phyloP scores from a whole-genome alignment of 202 grass and related monocot species.

The Brachypodium distachyon region DNA sequence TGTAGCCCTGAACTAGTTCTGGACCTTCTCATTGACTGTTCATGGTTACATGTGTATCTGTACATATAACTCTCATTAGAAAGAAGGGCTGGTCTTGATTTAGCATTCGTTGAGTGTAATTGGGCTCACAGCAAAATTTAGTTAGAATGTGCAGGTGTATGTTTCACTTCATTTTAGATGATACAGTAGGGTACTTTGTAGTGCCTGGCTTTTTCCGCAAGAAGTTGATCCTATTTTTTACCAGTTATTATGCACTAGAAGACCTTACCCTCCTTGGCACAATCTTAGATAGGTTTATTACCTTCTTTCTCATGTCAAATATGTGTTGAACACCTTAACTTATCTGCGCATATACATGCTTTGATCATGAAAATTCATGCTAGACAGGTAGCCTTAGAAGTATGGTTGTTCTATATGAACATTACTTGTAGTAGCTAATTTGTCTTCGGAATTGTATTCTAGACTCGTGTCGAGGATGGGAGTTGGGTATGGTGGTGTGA shows the following conservation, averaged over 20 bases:
- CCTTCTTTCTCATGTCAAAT: too few relatives aligned
- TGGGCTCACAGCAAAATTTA: not conserved
- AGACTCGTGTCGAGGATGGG: not conserved
- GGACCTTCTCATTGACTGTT: too few relatives aligned
- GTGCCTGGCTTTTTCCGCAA: not conserved
- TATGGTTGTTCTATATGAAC: not conserved
- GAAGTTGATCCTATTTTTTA: too few relatives aligned
- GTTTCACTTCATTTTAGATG: not conserved
- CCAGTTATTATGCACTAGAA: not conserved
- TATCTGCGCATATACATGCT: not conserved
- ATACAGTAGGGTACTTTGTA: not conserved
- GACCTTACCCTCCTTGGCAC: not conserved
- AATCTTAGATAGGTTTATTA: not conserved
- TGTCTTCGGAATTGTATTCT: not conserved
- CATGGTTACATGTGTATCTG: not conserved
- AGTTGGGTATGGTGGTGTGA: not conserved
- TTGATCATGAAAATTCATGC: not conserved
- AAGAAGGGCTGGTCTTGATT: not conserved
- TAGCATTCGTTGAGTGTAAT: not conserved
- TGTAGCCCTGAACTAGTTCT: not conserved
- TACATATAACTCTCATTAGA: not conserved
- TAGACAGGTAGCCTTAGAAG: not conserved
- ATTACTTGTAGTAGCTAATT: not conserved
- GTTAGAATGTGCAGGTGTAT: not conserved
- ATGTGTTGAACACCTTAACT: too few relatives aligned